Conservation (phyloP, 345 rosid genomes). For the Gossypium anomalum region DNA sequence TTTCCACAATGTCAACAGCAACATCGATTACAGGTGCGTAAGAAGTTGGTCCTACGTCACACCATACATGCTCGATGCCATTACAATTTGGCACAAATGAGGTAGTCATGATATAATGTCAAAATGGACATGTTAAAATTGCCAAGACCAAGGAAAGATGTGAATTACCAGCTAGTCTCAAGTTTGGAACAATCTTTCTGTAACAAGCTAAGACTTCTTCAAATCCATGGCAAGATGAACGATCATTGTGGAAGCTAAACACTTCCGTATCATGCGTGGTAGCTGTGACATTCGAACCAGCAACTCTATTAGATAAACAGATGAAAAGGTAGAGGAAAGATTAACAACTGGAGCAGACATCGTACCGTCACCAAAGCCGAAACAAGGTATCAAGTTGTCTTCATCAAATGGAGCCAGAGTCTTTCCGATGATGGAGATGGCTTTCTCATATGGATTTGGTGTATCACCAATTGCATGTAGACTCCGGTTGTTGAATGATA, state of each 20-base stretch:
- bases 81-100: conserved; percentile 5
- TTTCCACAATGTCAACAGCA: conserved; percentile 64
- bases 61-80: conserved; percentile 11
- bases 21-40: conserved; percentile 65
- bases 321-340: background rate
- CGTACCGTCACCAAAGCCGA: conserved; percentile 85
- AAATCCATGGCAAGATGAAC: conserved; percentile 73
- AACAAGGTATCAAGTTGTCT: conserved; percentile 77
- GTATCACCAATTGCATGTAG: conserved; percentile 49
- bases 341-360: background rate
- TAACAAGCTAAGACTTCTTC: conserved; percentile 83
- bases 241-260: conserved; percentile 67
- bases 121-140: background rate
- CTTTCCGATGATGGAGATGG: conserved; percentile 67
- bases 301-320: background rate
- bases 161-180: conserved; percentile 57
- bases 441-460: conserved; percentile 79
- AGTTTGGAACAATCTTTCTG: conserved; percentile 47
- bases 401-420: conserved; percentile 85
- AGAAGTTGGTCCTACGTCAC: conserved; percentile 65
- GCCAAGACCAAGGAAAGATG: background rate
- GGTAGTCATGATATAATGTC: background rate
- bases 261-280: conserved; percentile 71
- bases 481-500: conserved; percentile 55
- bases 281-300: conserved; percentile 30